These are phyloP conservation scores for Pestalotiopsis sp. DNA, from an alignment of 2,329 filamentous ascomycete genomes.

Conservation along the genomic window DNA sequence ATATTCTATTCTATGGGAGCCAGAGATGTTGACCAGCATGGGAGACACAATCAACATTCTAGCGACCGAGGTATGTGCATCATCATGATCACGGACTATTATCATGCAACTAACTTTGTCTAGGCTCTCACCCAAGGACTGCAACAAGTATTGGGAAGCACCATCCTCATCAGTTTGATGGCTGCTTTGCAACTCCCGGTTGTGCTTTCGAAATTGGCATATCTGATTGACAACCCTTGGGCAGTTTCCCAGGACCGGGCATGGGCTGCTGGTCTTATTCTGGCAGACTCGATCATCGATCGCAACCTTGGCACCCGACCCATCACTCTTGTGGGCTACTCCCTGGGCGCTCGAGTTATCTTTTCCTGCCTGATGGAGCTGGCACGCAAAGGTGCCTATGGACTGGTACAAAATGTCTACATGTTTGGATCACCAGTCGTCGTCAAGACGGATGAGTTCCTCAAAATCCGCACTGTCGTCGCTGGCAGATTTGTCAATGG, in stretches of 20 bases:
- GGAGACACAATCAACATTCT: conserved; percentile 98
- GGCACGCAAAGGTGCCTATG: conserved; percentile 79
- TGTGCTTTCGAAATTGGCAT: conserved; percentile 89
- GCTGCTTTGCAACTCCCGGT: conserved; percentile 90
- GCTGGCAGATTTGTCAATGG: conserved; percentile 94
- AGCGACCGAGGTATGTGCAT: conserved; percentile 80
- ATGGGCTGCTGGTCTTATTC: conserved; percentile 83
- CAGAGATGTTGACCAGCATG: conserved; percentile 96
- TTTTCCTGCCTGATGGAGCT: conserved; percentile 90
- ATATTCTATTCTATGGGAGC: conserved; percentile 96
- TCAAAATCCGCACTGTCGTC: conserved; percentile 80
- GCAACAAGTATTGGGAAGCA: conserved; percentile 91
- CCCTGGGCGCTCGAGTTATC: conserved; percentile 87
- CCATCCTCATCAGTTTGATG: conserved; percentile 88
- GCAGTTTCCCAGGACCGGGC: conserved; percentile 93
- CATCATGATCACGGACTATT: background rate
- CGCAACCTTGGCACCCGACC: conserved; percentile 89
- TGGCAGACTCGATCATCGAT: conserved; percentile 92
- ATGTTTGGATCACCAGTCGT: conserved; percentile 92
- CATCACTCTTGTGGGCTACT: conserved; percentile 93
- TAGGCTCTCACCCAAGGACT: conserved; percentile 93
- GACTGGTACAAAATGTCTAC: conserved; percentile 92
- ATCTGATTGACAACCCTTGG: conserved; percentile 98
- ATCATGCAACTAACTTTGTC: conserved; percentile 28
- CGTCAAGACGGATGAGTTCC: conserved; percentile 86